Conservation (phyloP, 495 filamentous ascomycete genomes). For the Penicillium herquei region DNA sequence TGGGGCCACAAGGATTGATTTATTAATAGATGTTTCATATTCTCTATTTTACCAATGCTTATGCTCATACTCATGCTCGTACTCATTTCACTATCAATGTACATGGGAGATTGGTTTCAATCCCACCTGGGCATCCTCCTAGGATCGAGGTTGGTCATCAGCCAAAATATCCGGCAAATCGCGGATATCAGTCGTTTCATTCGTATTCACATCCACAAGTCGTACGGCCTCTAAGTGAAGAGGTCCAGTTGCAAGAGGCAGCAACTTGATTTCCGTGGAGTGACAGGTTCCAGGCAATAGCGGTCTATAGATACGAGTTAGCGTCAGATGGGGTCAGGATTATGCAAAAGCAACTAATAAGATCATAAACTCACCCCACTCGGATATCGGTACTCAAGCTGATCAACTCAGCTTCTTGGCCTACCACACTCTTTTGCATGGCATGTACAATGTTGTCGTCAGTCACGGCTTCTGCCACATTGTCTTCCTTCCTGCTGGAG, state of each 20-base stretch:
- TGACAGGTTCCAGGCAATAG: slow-evolving; percentile 74
- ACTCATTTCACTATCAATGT: neutral
- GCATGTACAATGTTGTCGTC: slow-evolving; percentile 84
- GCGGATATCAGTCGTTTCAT: slow-evolving; percentile 78
- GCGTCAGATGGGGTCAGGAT: slow-evolving; percentile 7
- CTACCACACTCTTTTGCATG: slow-evolving; percentile 69
- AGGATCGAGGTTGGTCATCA: slow-evolving; percentile 30
- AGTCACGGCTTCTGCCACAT: slow-evolving; percentile 72
- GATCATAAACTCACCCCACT: slow-evolving; percentile 60
- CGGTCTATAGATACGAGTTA: slow-evolving; percentile 46
- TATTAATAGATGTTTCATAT: neutral
- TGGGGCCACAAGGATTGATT: too few species aligned
- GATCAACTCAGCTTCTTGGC: slow-evolving; percentile 73
- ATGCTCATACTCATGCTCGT: neutral
- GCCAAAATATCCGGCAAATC: slow-evolving; percentile 76
- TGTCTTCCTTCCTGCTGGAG: slow-evolving; percentile 40
- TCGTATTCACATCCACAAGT: slow-evolving; percentile 76
- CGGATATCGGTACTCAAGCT: slow-evolving; percentile 81
- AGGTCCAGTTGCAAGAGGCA: slow-evolving; percentile 72
- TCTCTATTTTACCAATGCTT: neutral
- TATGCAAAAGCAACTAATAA: neutral
- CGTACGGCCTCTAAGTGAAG: slow-evolving; percentile 77
- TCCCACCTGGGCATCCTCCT: neutral
- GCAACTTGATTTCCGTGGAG: slow-evolving; percentile 73
- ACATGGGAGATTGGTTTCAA: neutral